Base-by-base conservation (phyloP, 257 asterid species). In the Handroanthus guayacan region DNA sequence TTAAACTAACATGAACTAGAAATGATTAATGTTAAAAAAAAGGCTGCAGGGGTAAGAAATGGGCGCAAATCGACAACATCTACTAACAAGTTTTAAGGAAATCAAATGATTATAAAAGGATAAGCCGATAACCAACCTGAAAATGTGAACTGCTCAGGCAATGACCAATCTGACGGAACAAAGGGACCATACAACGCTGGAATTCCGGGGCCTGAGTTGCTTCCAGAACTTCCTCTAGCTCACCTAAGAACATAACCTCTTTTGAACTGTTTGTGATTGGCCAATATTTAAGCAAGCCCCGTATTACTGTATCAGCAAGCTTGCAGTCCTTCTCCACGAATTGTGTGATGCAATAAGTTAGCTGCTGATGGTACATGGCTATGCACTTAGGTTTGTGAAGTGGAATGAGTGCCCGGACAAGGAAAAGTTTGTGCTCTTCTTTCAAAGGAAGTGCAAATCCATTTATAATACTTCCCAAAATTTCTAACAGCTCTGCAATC, bases 401-500 rank as follows among this genome's bases (percentile, higher is more conserved):
- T 7, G 98, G 98, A 80, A 94, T 90, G 76, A 94, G 96, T 6
- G 91, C 94, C 44, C 97, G 85, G 5, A 94, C 93, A 61, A 92
- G 97, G 81, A 92, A 94, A 75, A 94, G 91, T 47, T 92, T 92
- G 86, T 94, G 98, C 87, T 92, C 97, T 78, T 94, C 98, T 81
- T 90, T 94, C 86, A 94, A 73, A 10, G 97, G 97, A 78, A 94
- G 72, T 2, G 97, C 96, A 76, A 92, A 92, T 55, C 97, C 98
- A 82, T 94, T 94, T 66, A 94, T 92, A 70, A 92, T 92, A 73
- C 98, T 90, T 71, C 98, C 98, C 93, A 94, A 84, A 25, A 92
- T 92, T 80, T 92, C 97, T 79, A 94, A 81, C 75, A 90, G 90
- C 80, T 92, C 97, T 0, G 97, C 97, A 2, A 94, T 89, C 73